A percentile compares a stretch with the other conserved stretches of the same genome.
Conservation (phyloP, 176 grass and related monocot genomes). For the Oryza brachyantha region DNA sequence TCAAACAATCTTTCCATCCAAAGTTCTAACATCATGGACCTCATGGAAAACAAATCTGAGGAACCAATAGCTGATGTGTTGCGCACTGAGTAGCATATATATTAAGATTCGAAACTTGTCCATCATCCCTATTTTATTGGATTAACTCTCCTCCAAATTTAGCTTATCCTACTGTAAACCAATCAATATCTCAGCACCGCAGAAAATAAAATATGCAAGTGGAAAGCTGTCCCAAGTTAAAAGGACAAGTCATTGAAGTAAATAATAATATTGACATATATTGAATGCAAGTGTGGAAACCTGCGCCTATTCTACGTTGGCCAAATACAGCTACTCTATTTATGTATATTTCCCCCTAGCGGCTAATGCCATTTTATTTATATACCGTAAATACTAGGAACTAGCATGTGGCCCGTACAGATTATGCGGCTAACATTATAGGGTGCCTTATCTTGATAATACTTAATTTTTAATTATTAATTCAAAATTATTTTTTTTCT, state of each 20-base stretch:
- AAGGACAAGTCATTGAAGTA: not conserved
- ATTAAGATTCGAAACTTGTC: slow-evolving; percentile 1
- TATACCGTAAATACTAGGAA: too few species aligned
- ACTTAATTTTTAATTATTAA: too few species aligned
- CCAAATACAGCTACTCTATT: too few species aligned
- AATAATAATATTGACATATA: not conserved
- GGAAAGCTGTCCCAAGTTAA: not conserved
- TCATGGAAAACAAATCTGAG: not conserved
- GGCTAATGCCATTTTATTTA: too few species aligned
- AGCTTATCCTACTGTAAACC: not conserved
- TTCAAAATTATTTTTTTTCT: too few species aligned
- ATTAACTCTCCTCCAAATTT: not conserved
- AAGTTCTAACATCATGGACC: not conserved
- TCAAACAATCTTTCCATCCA: too few species aligned
- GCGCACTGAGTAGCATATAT: not conserved
- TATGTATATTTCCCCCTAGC: too few species aligned
- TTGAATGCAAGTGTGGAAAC: too few species aligned
- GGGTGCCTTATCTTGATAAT: too few species aligned
- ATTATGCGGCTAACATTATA: too few species aligned
- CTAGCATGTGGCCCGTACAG: too few species aligned
- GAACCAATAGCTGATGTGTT: not conserved
- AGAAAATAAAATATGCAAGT: not conserved
- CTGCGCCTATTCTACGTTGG: too few species aligned
- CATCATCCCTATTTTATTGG: not conserved
- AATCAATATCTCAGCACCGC: not conserved